Evolutionary conservation across 495 filamentous ascomycete species (phyloP), one percentile per base, ranked within the genome.

Genomic region (Penicillium coprophilum): DNA sequence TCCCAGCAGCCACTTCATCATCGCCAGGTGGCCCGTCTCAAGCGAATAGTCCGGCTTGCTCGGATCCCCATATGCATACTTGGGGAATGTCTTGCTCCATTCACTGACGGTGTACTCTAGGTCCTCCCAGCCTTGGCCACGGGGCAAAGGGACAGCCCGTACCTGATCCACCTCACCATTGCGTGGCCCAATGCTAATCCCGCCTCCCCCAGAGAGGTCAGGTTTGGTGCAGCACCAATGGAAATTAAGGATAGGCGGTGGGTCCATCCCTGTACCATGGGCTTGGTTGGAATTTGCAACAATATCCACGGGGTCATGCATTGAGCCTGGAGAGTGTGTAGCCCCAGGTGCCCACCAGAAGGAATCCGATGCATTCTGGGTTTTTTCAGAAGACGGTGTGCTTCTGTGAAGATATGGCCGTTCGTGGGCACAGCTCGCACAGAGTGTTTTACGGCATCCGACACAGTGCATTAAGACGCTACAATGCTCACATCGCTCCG

Each of bases 151-250:
- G 17, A 77, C 82, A 19, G 82, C 80, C 23, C 82, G 79, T 10
- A 86, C 77, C 44, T 77, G 74, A 48, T 84, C 81, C 11, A 79
- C 78, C 54, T 81, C 80, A 39, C 78, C 73, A 55, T 73, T 80
- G 0, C 73, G 74, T 19, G 80, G 77, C 12, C 80, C 70, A 36
- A 84, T 82, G 47, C 79, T 82, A 57, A 85, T 84, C 6, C 82
- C 80, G 48, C 82, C 83, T n/a, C 83, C 82, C 5, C 81, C 82
- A 17, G 83, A 85, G 62, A 84, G 84, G 39, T 82, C 78, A 3
- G 83, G 83, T 50, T 84, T 80, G n/a, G 81, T 77, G 55, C 83
- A 86, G 68, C 83, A 85, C 82, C 82, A 85, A 53, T 81, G 75
- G 59, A 82, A 82, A 24, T 75, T 80, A 48, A 83, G 65, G 39